phyloP scores from a whole-genome alignment of 768 basidiomycete species.

The Suillus weaverae region DNA sequence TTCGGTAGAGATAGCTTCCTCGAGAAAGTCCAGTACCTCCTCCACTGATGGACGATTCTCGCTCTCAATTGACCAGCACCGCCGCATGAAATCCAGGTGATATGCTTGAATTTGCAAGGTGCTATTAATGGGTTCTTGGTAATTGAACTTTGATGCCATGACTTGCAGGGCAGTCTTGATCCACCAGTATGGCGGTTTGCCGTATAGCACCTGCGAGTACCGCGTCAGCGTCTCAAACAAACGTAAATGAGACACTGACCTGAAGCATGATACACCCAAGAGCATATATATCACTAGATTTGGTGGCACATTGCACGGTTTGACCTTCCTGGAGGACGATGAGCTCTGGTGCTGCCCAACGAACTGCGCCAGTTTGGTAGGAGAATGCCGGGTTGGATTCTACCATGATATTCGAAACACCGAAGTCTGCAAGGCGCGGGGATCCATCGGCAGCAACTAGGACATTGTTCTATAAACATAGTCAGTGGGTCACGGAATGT shows the following conservation, averaged over 20 bases:
- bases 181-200: slow-evolving; percentile 25
- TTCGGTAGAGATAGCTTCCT: not conserved
- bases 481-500: not conserved
- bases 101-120: slow-evolving; percentile 32
- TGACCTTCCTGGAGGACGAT: slow-evolving; percentile 19
- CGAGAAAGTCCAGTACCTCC: slow-evolving; percentile 7
- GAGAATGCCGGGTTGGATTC: slow-evolving; percentile 26
- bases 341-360: slow-evolving; percentile 44
- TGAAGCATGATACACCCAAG: slow-evolving; percentile 38
- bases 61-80: slow-evolving; percentile 35
- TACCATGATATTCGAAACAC: slow-evolving; percentile 39
- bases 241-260: slow-evolving; percentile 29
- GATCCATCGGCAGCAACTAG: slow-evolving; percentile 40
- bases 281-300: slow-evolving; percentile 43
- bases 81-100: slow-evolving; percentile 44
- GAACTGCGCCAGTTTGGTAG: slow-evolving; percentile 28
- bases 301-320: slow-evolving; percentile 9
- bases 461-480: slow-evolving; percentile 5
- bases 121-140: slow-evolving; percentile 14
- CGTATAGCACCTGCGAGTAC: slow-evolving; percentile 19
- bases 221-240: not conserved
- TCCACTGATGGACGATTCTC: slow-evolving; percentile 7
- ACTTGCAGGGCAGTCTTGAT: slow-evolving; percentile 27
- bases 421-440: slow-evolving; percentile 45
- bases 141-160: slow-evolving; percentile 18